A percentile compares a stretch with the other conserved stretches of the same genome.
Evolutionary conservation across 257 asterid genomes (phyloP).

Genomic region (Gentiana dahurica): DNA sequence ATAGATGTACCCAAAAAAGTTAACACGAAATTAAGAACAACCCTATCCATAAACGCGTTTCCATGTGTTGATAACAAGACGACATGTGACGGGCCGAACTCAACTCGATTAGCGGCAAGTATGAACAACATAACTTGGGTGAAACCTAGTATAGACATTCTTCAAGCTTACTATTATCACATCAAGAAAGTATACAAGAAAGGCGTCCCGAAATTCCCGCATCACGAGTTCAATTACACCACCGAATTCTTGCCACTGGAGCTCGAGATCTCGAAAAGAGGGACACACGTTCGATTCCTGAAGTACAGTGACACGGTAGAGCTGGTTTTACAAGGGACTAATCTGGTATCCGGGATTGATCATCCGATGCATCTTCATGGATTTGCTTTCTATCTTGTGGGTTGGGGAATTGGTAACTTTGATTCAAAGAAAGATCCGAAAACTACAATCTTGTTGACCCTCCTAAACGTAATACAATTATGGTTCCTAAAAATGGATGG

Average conservation of each 20-base stretch:
- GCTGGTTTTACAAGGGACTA: conserved; percentile 53
- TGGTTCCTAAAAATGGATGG: conserved; percentile 58
- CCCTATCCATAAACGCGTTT: conserved; percentile 14
- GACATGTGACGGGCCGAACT: conserved; percentile 10
- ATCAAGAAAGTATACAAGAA: conserved; percentile 27
- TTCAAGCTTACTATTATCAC: conserved; percentile 48
- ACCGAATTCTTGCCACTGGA: not conserved
- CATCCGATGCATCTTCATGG: conserved; percentile 88
- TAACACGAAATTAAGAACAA: not conserved
- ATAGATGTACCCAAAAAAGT: conserved; percentile 14
- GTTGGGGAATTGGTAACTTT: conserved; percentile 60
- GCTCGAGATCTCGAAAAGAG: conserved; percentile 5
- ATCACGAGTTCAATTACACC: conserved; percentile 18
- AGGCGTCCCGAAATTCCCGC: conserved; percentile 37
- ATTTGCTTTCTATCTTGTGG: conserved; percentile 49
- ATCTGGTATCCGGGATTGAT: conserved; percentile 38
- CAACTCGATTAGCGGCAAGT: conserved; percentile 28
- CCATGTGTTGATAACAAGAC: conserved; percentile 4
- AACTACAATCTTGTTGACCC: conserved; percentile 60
- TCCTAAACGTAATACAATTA: conserved; percentile 37
- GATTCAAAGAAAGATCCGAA: conserved; percentile 26
- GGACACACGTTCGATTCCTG: conserved; percentile 21
- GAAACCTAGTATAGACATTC: conserved; percentile 28
- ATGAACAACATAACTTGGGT: conserved; percentile 47
- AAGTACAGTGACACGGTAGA: conserved; percentile 32